Evolutionary conservation across 2,329 filamentous ascomycete genomes (phyloP).

Genomic region (Aciculosporium take): DNA sequence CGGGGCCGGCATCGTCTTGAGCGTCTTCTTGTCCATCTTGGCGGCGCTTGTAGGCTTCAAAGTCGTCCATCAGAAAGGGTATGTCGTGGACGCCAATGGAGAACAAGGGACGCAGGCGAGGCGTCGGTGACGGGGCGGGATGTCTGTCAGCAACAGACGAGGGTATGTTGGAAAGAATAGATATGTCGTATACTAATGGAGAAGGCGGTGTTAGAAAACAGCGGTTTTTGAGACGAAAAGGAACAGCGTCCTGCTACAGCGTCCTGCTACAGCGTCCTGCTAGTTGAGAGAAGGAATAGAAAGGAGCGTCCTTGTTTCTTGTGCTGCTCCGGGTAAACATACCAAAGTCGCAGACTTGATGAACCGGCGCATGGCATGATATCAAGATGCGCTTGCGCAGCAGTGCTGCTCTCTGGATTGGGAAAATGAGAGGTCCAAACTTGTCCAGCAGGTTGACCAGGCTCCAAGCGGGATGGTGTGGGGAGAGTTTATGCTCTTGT

Average conservation of each 20-base stretch:
- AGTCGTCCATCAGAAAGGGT: conserved; percentile 53
- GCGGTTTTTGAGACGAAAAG: neutral
- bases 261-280: no score
- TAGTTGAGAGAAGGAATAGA: no score
- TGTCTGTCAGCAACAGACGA: conserved; percentile 56
- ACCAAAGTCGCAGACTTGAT: conserved; percentile 82
- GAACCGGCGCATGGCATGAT: conserved; percentile 73
- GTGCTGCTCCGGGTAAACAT: conserved; percentile 13
- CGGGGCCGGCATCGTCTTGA: conserved; percentile 37
- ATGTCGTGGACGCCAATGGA: conserved; percentile 91
- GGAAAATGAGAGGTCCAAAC: conserved; percentile 86
- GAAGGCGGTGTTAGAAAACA: neutral
- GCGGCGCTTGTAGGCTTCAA: conserved; percentile 29
- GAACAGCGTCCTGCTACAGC: no score
- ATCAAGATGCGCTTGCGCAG: conserved; percentile 80
- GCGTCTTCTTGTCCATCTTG: conserved; percentile 22
- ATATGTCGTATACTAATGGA: conserved; percentile 70
- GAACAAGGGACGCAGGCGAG: conserved; percentile 72
- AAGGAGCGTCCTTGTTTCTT: no score
- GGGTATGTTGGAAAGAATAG: conserved; percentile 82
- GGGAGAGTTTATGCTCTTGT: conserved; percentile 52
- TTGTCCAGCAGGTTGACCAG: conserved; percentile 62
- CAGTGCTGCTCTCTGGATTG: conserved; percentile 75
- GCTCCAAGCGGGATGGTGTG: conserved; percentile 76
- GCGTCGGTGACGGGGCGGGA: conserved; percentile 43